Evolutionary conservation across 2,329 filamentous ascomycete species (phyloP).

Genomic region (Xylaria hypoxylon): DNA sequence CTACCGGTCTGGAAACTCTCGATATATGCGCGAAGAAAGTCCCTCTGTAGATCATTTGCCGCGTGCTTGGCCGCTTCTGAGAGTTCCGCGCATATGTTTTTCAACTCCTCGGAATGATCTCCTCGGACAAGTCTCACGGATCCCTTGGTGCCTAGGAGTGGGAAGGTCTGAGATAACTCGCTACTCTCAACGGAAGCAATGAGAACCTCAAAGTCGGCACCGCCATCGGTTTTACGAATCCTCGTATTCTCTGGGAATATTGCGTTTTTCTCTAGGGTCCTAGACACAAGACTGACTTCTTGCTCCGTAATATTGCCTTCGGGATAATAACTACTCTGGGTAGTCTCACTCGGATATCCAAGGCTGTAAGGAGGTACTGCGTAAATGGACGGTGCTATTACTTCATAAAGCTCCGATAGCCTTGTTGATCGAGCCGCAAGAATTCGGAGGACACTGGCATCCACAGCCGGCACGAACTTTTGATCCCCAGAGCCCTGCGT

Average conservation of each 20-base stretch:
- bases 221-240: conserved; percentile 57
- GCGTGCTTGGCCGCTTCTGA: conserved; percentile 61
- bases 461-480: conserved; percentile 67
- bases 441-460: conserved; percentile 55
- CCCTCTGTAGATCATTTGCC: conserved; percentile 63
- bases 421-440: conserved; percentile 57
- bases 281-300: conserved; percentile 65
- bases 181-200: conserved; percentile 11
- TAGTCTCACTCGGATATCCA: conserved; percentile 64
- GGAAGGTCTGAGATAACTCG: background rate
- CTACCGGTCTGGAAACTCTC: conserved; percentile 68
- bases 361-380: conserved; percentile 64
- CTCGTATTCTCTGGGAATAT: conserved; percentile 70
- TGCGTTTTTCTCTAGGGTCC: conserved; percentile 61
- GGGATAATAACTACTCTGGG: conserved; percentile 69
- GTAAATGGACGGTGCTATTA: conserved; percentile 60
- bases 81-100: conserved; percentile 60
- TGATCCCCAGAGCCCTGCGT: conserved; percentile 65
- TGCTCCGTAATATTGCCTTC: conserved; percentile 62
- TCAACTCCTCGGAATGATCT: conserved; percentile 64
- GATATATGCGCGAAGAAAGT: conserved; percentile 64
- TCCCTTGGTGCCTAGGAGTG: conserved; percentile 4
- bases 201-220: conserved; percentile 3
- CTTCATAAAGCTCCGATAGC: conserved; percentile 56
- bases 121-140: conserved; percentile 60